phyloP scores from a whole-genome alignment of 371 early-diverging fungal species.

The Actinomortierella ambigua region DNA sequence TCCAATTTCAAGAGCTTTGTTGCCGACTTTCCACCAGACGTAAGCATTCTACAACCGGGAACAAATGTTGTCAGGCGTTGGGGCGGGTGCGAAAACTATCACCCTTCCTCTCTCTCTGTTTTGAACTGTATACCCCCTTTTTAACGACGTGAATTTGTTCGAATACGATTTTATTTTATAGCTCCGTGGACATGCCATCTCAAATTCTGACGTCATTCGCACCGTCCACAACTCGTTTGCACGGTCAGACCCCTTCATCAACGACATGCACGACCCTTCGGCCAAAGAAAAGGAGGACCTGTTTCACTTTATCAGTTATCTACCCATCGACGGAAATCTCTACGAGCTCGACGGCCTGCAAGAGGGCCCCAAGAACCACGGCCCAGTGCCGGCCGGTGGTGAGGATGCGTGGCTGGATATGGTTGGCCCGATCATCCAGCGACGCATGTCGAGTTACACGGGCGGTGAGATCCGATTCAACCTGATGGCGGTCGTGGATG shows the following conservation, averaged over 20 bases:
- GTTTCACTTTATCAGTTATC: conserved; percentile 89
- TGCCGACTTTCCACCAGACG: conserved; percentile 78
- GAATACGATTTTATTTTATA: conserved; percentile 24
- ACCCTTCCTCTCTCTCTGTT: too few relatives aligned
- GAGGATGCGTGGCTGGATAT: conserved; percentile 72
- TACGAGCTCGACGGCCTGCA: conserved; percentile 91
- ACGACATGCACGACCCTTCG: conserved; percentile 62
- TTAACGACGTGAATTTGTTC: background rate
- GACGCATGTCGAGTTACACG: conserved; percentile 66
- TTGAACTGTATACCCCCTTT: background rate
- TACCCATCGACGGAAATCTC: conserved; percentile 78
- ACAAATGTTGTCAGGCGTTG: too few relatives aligned
- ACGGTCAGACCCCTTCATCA: conserved; percentile 74
- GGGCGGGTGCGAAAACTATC: too few relatives aligned
- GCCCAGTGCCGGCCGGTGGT: conserved; percentile 59
- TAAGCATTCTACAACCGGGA: too few relatives aligned
- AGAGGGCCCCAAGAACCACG: conserved; percentile 70
- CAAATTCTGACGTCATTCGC: conserved; percentile 82
- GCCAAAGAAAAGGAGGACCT: conserved; percentile 76
- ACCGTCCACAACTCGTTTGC: conserved; percentile 88
- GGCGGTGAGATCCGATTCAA: conserved; percentile 82
- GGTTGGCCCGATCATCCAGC: conserved; percentile 73
- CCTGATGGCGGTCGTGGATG: conserved; percentile 83
- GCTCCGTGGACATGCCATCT: conserved; percentile 84
- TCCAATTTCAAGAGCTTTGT: conserved; percentile 80